Evolutionary conservation across 2,329 filamentous ascomycete species (phyloP).

Genomic region (Orbilia quercus): DNA sequence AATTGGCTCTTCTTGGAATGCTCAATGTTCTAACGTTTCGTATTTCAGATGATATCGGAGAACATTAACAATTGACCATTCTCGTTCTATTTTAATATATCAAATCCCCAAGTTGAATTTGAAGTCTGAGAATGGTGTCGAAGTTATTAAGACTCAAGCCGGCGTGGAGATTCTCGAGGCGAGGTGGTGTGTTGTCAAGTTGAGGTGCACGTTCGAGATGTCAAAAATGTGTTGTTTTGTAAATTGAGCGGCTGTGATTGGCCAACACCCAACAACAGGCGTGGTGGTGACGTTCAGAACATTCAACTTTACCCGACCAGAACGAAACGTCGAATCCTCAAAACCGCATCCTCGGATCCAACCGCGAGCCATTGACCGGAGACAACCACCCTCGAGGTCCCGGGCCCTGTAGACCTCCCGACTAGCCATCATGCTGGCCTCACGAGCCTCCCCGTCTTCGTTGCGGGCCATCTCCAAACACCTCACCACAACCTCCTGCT

Average conservation of each 20-base stretch:
- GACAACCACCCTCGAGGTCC: conserved; percentile 30
- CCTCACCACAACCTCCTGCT: conserved; percentile 48
- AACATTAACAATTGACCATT: too few relatives aligned
- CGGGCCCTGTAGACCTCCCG: conserved; percentile 26
- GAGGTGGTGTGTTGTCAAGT: too few relatives aligned
- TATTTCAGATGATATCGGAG: too few relatives aligned
- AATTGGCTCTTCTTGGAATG: too few relatives aligned
- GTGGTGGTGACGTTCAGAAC: conserved; percentile 36
- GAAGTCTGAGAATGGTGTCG: too few relatives aligned
- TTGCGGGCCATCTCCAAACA: conserved; percentile 47
- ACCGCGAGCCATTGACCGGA: conserved; percentile 50
- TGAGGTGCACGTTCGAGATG: neutral
- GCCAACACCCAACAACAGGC: conserved; percentile 13
- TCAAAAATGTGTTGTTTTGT: conserved; percentile 43
- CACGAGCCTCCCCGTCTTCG: conserved; percentile 43
- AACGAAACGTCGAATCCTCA: conserved; percentile 6
- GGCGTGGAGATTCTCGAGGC: too few relatives aligned
- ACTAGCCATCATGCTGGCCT: conserved; percentile 48
- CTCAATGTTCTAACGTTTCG: too few relatives aligned
- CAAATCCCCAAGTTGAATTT: too few relatives aligned
- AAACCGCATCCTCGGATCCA: conserved; percentile 4
- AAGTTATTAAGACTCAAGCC: too few relatives aligned
- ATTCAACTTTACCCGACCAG: conserved; percentile 34
- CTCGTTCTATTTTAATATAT: too few relatives aligned
- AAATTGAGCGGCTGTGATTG: conserved; percentile 48